phyloP scores from a whole-genome alignment of 345 rosid genomes.

The Conringia planisiliqua region DNA sequence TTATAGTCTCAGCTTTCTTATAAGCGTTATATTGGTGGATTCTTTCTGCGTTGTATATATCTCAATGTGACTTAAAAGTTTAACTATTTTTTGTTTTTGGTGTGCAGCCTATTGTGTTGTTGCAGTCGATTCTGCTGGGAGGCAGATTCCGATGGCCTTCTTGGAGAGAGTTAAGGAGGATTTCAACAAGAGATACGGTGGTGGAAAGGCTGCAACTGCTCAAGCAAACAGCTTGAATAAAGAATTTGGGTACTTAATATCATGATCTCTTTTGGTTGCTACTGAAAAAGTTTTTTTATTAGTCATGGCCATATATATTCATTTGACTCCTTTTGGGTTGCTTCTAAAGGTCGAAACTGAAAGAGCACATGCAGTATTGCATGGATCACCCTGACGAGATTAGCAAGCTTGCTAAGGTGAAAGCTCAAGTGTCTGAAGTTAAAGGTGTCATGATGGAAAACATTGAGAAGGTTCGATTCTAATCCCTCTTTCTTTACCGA shows the following conservation, averaged over 20 bases:
- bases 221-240: slow-evolving; percentile 65
- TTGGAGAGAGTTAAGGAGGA: slow-evolving; percentile 91
- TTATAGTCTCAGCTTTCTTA: neutral
- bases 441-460: slow-evolving; percentile 99
- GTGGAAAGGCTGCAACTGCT: slow-evolving; percentile 87
- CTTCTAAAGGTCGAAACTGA: slow-evolving; percentile 66
- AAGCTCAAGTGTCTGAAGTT: slow-evolving; percentile 96
- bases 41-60: neutral
- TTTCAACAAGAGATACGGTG: slow-evolving; percentile 79
- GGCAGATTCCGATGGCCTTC: slow-evolving; percentile 86
- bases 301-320: neutral
- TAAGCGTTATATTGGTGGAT: neutral
- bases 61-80: neutral
- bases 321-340: slow-evolving; percentile 1
- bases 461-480: slow-evolving; percentile 76
- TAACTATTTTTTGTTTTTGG: neutral
- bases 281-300: neutral
- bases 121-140: slow-evolving; percentile 85
- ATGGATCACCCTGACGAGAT: slow-evolving; percentile 97
- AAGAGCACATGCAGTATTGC: slow-evolving; percentile 93
- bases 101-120: slow-evolving; percentile 91
- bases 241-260: slow-evolving; percentile 60
- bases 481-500: neutral
- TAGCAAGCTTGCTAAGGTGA: slow-evolving; percentile 95
- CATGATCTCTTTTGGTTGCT: neutral